Evolutionary conservation across 2,329 filamentous ascomycete genomes (phyloP), one percentile per base, ranked within the genome.

Genomic region (Bipolaris victoriae): DNA sequence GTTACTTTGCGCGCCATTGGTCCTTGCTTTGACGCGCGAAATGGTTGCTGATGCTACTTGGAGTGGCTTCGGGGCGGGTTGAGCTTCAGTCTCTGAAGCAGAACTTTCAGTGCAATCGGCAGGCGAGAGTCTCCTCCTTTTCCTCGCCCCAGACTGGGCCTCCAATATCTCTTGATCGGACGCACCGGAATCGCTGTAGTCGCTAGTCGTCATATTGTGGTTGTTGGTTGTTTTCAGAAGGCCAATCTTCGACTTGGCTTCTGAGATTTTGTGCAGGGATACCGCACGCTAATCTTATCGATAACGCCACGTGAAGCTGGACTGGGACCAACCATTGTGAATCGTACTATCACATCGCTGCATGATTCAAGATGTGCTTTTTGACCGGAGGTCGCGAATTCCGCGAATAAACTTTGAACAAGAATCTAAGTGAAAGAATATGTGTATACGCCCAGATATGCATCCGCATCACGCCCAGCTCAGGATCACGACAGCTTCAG

Each of bases 21-120:
- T 59, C 52, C 72, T 76, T 2, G 68, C 60, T 60, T 77, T 76
- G 49, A 78, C 69, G 40, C 75, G 69, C 5, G 76, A 77, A 10
- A 75, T 62, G 3, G 72, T 69, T 26, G 69, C 48, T 1, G 61
- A 45, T 24, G 69, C 53, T 3, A 61, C 49, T 26, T 68, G 61
- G 35, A 63, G 48, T 26, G 57, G 40, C 18, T 47, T 49, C n/a
- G 60, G 36, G 15, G 50, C 24, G 50, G 60, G 48, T 39, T 57
- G 49, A 55, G 39, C 52, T 55, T 55, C 46, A 45, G 40, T 24
- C 43, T 69, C 64, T 13, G 66, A 64, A 16, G 61, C 62, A n/a
- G 60, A 63, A 44, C 55, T 52, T 11, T 65, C 58, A 7, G 55
- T 55, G 31, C 18, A 18, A 44, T 59, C 53, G 16, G 16, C 49